Conservation (phyloP, 495 filamentous ascomycete species). For the Aspergillus wentii region DNA sequence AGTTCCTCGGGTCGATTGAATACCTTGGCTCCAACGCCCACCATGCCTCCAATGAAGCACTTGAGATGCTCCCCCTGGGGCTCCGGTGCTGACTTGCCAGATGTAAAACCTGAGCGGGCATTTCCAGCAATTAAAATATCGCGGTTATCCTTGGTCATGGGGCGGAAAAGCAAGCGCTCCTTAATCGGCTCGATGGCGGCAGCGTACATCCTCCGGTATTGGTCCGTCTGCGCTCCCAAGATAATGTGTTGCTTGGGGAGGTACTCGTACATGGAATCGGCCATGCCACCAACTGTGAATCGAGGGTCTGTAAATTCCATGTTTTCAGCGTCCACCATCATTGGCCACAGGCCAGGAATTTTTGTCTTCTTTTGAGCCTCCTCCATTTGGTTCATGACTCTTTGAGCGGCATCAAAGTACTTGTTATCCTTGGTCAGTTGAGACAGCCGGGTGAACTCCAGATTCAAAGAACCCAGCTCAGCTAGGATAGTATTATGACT, state of each 20-base stretch:
- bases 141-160: slow-evolving; percentile 67
- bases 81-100: slow-evolving; percentile 21
- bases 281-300: slow-evolving; percentile 80
- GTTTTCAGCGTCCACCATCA: slow-evolving; percentile 60
- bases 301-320: slow-evolving; percentile 40
- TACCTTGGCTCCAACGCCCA: slow-evolving; percentile 55
- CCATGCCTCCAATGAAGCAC: slow-evolving; percentile 59
- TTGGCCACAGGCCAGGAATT: slow-evolving; percentile 81
- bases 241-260: slow-evolving; percentile 80
- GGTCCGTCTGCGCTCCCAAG: slow-evolving; percentile 70
- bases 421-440: slow-evolving; percentile 80
- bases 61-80: slow-evolving; percentile 52
- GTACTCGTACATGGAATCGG: slow-evolving; percentile 95
- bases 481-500: slow-evolving; percentile 53
- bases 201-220: slow-evolving; percentile 79
- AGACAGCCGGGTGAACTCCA: slow-evolving; percentile 92
- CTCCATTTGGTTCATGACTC: slow-evolving; percentile 78
- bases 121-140: slow-evolving; percentile 75
- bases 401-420: slow-evolving; percentile 90
- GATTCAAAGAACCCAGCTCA: slow-evolving; percentile 78
- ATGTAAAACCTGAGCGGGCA: slow-evolving; percentile 20
- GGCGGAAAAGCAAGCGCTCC: slow-evolving; percentile 74
- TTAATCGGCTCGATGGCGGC: slow-evolving; percentile 64
- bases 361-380: slow-evolving; percentile 62
- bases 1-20: slow-evolving; percentile 53